Evolutionary conservation across 352 stramenopile genomes (phyloP).

Genomic region (Globisporangium paroecandrum): DNA sequence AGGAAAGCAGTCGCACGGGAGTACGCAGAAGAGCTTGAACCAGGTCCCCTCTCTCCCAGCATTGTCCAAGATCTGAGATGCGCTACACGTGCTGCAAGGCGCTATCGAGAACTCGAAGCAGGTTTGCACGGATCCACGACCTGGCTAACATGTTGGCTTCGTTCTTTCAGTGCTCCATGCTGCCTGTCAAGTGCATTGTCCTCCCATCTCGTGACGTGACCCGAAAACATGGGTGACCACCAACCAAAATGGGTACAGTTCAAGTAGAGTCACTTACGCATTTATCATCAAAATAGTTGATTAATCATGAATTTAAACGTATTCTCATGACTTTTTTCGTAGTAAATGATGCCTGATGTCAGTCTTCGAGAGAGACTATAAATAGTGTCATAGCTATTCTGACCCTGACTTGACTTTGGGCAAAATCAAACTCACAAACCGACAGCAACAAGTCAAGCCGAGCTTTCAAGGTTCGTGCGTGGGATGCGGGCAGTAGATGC

Average conservation of each 20-base stretch:
- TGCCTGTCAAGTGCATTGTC: background rate
- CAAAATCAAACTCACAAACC: background rate
- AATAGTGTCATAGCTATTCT: background rate
- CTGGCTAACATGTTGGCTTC: background rate
- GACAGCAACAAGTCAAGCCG: background rate
- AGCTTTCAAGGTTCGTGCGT: background rate
- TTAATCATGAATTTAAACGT: background rate
- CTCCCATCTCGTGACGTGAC: background rate
- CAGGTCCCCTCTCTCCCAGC: slow-evolving; percentile 7
- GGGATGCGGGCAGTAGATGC: no score
- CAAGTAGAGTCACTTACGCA: background rate
- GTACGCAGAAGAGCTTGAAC: slow-evolving; percentile 3
- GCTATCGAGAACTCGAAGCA: background rate
- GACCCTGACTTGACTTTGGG: background rate
- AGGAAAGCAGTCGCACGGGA: background rate
- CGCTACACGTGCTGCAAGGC: background rate
- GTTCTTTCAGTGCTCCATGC: background rate
- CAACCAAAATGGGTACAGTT: background rate
- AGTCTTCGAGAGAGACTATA: background rate
- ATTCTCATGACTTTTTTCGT: background rate
- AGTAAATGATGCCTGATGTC: background rate
- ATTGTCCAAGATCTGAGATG: background rate
- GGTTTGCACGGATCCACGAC: background rate
- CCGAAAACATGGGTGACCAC: background rate
- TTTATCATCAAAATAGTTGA: background rate